Evolutionary conservation across 768 basidiomycete species (phyloP), one percentile per base, ranked within the genome.

Genomic region (Amanita pallidorosea): DNA sequence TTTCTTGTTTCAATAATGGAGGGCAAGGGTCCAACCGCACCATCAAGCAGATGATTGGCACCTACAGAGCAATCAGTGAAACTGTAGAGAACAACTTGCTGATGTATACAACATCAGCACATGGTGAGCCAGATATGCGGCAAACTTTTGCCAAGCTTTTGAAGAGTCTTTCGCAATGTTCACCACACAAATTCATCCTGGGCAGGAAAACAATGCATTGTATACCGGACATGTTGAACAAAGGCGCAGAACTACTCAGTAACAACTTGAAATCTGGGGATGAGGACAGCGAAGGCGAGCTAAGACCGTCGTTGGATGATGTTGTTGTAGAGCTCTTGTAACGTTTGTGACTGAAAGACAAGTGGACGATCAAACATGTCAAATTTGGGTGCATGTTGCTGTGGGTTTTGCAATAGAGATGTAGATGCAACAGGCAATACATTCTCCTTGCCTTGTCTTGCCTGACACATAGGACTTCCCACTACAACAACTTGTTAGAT

Each of bases 91-190:
- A 55, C 3, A 60, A 55, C 40, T 64, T 66, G 31, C 48, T 50
- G 6, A 49, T 68, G 7, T 45, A 47, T 17, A 45, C 56, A 7
- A 64, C 63, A 0, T 49, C 57, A 12, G 34, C 37, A 1, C 65
- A 69, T 35, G 53, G 52, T 0, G 49, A 48, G 27, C 61, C 65
- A 3, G 52, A 65, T 41, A 62, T 67, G 58, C 47, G 20, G 3
- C 55, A 57, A n/a, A 65, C 63, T 23, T 49, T 64, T 38, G 20
- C 37, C 7, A 51, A 47, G 5, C 54, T 62, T 20, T 29, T 35
- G 0, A 5, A 3, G 2, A 54, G 59, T 23, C 5, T 58, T 31
- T 7, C 35, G 7, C 36, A 54, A 9, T 31, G 53, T n/a, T 38
- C 47, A 4, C 23, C 59, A 3, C 54, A 61, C 47, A 50, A 52